Conservation (phyloP, 352 stramenopile genomes). For the Pythium pyrilobum region DNA sequence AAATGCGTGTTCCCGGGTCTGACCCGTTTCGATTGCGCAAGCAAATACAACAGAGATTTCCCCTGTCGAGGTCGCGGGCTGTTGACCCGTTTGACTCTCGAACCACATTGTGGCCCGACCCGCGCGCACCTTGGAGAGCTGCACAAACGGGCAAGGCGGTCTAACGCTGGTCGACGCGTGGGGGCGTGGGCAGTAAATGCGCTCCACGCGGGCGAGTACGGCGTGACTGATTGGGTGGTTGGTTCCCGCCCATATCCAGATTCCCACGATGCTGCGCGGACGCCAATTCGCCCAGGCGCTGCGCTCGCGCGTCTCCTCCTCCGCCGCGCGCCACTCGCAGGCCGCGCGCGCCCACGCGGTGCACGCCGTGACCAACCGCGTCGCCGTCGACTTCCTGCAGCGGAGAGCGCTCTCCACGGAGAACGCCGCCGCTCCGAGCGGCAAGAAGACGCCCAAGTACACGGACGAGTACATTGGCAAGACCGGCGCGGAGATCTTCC, state of each 20-base stretch:
- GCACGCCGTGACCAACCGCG: conserved; percentile 13
- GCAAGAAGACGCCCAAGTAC: conserved; percentile 23
- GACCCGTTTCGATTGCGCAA: conserved; percentile 24
- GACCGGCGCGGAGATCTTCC: conserved; percentile 92
- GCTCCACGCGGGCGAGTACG: background rate
- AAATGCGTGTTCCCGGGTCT: conserved; percentile 1
- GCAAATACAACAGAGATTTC: background rate
- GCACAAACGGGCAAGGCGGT: conserved; percentile 12
- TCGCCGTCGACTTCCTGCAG: conserved; percentile 23
- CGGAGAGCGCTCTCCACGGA: conserved; percentile 24
- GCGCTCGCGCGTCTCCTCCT: conserved; percentile 16
- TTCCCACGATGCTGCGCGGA: conserved; percentile 23
- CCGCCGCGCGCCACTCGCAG: background rate
- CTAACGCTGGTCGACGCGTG: too few species aligned
- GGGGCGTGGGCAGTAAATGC: too few species aligned
- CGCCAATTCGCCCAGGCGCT: conserved; percentile 21
- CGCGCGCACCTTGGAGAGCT: conserved; percentile 4
- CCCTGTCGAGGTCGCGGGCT: too few species aligned
- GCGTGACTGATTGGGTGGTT: too few species aligned
- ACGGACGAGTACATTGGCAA: conserved; percentile 90
- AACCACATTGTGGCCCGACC: background rate
- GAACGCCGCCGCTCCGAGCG: background rate
- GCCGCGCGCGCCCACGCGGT: background rate
- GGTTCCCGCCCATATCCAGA: background rate
- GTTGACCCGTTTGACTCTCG: background rate